Evolutionary conservation across 2,329 filamentous ascomycete species (phyloP).

Genomic region (Piedraia hortae): DNA sequence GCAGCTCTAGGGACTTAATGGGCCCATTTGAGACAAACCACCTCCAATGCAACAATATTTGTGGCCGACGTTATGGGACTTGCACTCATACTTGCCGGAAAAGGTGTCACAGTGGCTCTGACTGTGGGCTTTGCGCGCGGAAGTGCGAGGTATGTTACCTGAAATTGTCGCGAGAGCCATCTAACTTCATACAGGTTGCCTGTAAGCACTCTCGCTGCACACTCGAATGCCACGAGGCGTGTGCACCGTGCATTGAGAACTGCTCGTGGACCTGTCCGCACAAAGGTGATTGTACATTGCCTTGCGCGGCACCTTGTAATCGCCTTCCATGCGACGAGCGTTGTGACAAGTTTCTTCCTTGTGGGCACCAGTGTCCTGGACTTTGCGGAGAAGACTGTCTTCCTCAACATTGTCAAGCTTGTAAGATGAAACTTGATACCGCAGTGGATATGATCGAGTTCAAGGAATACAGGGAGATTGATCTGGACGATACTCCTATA

Average conservation of each 20-base stretch:
- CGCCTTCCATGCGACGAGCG: conserved; percentile 32
- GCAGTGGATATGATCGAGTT: conserved; percentile 30
- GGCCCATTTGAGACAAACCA: conserved; percentile 16
- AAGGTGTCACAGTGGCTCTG: conserved; percentile 23
- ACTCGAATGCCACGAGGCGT: conserved; percentile 33
- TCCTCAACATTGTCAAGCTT: no score
- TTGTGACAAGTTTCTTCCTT: conserved; percentile 25
- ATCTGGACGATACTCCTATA: conserved; percentile 31
- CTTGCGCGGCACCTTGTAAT: conserved; percentile 40
- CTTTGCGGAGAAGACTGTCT: conserved; percentile 39
- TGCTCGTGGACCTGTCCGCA: conserved; percentile 32
- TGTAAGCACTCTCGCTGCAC: conserved; percentile 29
- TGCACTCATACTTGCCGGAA: conserved; percentile 28
- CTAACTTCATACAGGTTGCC: no score
- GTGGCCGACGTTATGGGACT: conserved; percentile 23
- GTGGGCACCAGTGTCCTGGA: conserved; percentile 36
- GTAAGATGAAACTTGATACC: conserved; percentile 29
- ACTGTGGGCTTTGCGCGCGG: conserved; percentile 21
- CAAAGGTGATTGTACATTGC: conserved; percentile 20
- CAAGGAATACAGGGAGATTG: conserved; percentile 26
- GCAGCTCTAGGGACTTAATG: conserved; percentile 15
- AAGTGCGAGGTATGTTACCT: conserved; percentile 29
- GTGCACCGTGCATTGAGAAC: conserved; percentile 29
- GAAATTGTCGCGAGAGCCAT: no score
- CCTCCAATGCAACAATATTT: conserved; percentile 21